Evolutionary conservation across 768 basidiomycete genomes (phyloP).

Genomic region (Mycena belliarum): DNA sequence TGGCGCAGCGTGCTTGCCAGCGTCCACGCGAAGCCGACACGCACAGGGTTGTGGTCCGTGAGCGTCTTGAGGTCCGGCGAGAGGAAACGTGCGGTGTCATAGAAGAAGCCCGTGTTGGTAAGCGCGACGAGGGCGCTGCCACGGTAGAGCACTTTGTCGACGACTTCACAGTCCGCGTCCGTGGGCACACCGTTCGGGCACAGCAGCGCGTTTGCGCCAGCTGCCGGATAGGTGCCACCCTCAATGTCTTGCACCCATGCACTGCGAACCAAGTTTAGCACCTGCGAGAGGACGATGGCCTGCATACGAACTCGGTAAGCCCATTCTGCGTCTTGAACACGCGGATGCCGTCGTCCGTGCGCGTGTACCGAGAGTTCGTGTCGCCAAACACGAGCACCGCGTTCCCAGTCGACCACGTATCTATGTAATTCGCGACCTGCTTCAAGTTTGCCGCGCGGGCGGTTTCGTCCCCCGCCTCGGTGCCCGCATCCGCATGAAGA

Average conservation of each 20-base stretch:
- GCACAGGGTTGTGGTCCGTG: constrained; percentile 39
- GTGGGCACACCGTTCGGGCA: constrained; percentile 34
- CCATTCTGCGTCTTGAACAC: constrained; percentile 19
- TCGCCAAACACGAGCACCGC: constrained; percentile 40
- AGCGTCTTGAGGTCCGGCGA: constrained; percentile 30
- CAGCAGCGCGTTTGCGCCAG: constrained; percentile 28
- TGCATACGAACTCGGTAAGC: constrained; percentile 3
- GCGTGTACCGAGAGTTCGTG: constrained; percentile 39
- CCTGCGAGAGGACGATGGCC: neutral
- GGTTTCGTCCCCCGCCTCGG: constrained; percentile 31
- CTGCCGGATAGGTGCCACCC: constrained; percentile 28
- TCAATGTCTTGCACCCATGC: constrained; percentile 34
- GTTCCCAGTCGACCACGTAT: constrained; percentile 33
- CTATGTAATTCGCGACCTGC: constrained; percentile 32
- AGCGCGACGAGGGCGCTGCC: constrained; percentile 26
- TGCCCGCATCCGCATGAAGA: constrained; percentile 40
- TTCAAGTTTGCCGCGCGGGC: constrained; percentile 35
- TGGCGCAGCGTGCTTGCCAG: constrained; percentile 33
- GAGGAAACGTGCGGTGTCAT: constrained; percentile 35
- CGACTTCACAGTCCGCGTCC: constrained; percentile 37
- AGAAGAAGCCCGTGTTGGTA: constrained; percentile 28
- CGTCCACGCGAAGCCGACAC: constrained; percentile 31
- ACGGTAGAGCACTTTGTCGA: constrained; percentile 40
- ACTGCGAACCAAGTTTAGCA: constrained; percentile 21
- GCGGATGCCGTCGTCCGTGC: constrained; percentile 25